A percentile compares a stretch with the other conserved stretches of the same genome.
Conservation (phyloP, 2,329 filamentous ascomycete genomes). For the Colletotrichum sublineola region DNA sequence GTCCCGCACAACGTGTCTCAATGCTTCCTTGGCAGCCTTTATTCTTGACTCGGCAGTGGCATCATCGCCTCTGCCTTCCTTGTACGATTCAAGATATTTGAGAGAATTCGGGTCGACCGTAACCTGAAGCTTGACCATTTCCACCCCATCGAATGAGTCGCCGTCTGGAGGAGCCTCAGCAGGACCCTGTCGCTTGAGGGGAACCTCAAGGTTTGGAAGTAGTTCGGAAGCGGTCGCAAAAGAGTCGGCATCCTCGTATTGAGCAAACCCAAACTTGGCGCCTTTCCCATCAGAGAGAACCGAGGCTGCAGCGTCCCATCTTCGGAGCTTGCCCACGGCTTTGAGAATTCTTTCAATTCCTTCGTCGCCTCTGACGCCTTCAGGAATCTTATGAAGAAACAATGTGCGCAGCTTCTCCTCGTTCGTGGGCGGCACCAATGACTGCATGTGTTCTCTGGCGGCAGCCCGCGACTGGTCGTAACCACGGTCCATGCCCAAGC, state of each 20-base stretch:
- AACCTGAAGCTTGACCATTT: constrained; percentile 79
- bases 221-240: constrained; percentile 88
- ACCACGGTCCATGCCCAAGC: constrained; percentile 73
- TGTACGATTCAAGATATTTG: constrained; percentile 88
- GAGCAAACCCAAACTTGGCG: constrained; percentile 92
- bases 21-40: constrained; percentile 75
- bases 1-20: constrained; percentile 77
- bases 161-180: constrained; percentile 55
- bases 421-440: constrained; percentile 83
- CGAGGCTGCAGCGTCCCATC: constrained; percentile 83
- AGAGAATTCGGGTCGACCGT: constrained; percentile 85
- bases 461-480: constrained; percentile 76
- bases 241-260: constrained; percentile 93
- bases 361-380: constrained; percentile 81
- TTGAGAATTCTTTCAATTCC: constrained; percentile 83
- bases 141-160: constrained; percentile 66
- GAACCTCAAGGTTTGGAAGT: constrained; percentile 84
- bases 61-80: constrained; percentile 74
- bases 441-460: constrained; percentile 76
- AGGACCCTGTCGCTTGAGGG: constrained; percentile 78
- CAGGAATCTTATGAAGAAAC: constrained; percentile 88
- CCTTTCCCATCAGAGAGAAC: constrained; percentile 77
- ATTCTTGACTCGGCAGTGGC: constrained; percentile 75
- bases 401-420: constrained; percentile 95
- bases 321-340: constrained; percentile 81